These are phyloP conservation scores for Furcasterigmium furcatum DNA, from an alignment of 2,329 filamentous ascomycete genomes.

Conservation along the genomic window DNA sequence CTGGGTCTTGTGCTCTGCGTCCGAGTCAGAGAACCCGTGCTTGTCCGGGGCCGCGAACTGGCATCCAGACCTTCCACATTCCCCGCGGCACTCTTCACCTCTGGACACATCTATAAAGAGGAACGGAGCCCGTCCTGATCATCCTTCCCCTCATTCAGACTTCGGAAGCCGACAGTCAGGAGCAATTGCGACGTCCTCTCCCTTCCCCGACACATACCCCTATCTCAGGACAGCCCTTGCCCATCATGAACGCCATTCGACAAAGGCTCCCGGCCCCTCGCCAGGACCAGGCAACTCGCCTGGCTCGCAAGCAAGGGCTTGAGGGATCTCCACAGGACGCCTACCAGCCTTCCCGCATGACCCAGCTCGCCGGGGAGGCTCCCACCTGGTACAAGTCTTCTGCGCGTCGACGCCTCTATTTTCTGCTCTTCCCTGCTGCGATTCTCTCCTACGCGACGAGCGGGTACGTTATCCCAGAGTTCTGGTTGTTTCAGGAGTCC, in stretches of 20 bases:
- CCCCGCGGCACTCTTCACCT: too few species aligned
- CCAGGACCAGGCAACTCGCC: slow-evolving; percentile 15
- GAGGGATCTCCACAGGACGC: slow-evolving; percentile 2
- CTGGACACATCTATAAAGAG: background rate
- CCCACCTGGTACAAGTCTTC: slow-evolving; percentile 24
- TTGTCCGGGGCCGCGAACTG: too few species aligned
- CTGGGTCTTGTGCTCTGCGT: too few species aligned
- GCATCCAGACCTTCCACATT: too few species aligned
- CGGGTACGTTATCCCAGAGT: slow-evolving; percentile 30
- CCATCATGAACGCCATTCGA: slow-evolving; percentile 18
- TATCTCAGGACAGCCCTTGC: background rate
- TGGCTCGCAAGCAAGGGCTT: slow-evolving; percentile 13
- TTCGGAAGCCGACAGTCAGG: too few species aligned
- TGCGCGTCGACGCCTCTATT: slow-evolving; percentile 23
- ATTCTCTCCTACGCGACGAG: slow-evolving; percentile 36
- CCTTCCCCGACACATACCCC: background rate
- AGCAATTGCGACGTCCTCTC: background rate
- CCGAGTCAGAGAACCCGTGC: too few species aligned
- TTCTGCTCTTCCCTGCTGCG: slow-evolving; percentile 26
- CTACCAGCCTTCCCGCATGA: slow-evolving; percentile 22
- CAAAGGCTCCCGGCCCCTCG: slow-evolving; percentile 19
- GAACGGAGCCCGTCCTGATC: background rate
- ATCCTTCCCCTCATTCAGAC: too few species aligned
- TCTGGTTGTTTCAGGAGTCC: too few species aligned
- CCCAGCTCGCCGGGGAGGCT: slow-evolving; percentile 19